Evolutionary conservation across 257 asterid species (phyloP).

Genomic region (Plantago elongata): DNA sequence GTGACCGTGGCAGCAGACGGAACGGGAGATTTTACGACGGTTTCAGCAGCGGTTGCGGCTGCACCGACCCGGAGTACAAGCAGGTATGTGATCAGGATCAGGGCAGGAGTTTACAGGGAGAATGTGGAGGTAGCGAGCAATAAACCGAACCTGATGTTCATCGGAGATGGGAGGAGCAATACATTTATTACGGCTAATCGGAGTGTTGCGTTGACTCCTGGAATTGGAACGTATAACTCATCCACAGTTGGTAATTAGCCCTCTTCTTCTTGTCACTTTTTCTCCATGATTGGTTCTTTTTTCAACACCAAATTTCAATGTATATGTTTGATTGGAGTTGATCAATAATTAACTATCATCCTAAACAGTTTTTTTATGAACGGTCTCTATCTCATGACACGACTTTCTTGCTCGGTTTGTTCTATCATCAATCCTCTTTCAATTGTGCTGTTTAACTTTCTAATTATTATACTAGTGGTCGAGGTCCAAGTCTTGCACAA

Average conservation of each 20-base stretch:
- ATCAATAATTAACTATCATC: no score
- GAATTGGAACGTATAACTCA: slow-evolving; percentile 61
- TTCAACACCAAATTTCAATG: no score
- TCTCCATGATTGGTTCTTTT: background rate
- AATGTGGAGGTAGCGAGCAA: slow-evolving; percentile 41
- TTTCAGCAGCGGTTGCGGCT: slow-evolving; percentile 49
- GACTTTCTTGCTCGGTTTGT: no score
- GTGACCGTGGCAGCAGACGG: slow-evolving; percentile 68
- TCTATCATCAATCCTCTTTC: no score
- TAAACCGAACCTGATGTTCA: slow-evolving; percentile 48
- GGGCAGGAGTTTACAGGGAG: slow-evolving; percentile 55
- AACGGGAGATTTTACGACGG: slow-evolving; percentile 38
- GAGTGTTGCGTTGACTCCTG: slow-evolving; percentile 36
- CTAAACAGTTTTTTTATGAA: no score
- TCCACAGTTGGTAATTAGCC: slow-evolving; percentile 60
- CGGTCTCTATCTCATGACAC: no score
- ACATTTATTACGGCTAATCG: slow-evolving; percentile 48
- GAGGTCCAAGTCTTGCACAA: no score
- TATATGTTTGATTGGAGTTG: no score
- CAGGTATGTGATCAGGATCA: slow-evolving; percentile 52
- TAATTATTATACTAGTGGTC: no score
- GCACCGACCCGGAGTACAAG: slow-evolving; percentile 38
- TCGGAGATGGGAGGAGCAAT: slow-evolving; percentile 50
- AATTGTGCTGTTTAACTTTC: no score
- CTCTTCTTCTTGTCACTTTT: background rate